Evolutionary conservation across 179 eudicot species (phyloP).

Genomic region (Carnegiea gigantea): DNA sequence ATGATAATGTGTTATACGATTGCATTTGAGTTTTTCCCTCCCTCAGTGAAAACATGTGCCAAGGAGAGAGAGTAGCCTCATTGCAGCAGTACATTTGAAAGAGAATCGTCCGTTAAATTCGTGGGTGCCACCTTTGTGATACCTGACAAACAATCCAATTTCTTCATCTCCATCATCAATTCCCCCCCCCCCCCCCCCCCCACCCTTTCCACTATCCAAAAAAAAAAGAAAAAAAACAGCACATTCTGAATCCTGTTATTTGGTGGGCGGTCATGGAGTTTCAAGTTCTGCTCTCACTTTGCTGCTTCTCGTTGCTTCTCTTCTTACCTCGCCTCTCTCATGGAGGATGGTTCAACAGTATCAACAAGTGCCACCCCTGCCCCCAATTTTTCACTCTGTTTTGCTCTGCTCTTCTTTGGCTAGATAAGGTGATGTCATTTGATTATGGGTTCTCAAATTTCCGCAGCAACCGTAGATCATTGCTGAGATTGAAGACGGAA

Average conservation of each 20-base stretch:
- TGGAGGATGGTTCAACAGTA: slow-evolving; percentile 32
- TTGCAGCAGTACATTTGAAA: not conserved
- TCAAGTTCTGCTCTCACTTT: slow-evolving; percentile 25
- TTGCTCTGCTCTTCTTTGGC: not conserved
- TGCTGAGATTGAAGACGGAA: slow-evolving; percentile 48
- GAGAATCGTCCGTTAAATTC: not conserved
- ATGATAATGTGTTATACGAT: too few relatives aligned
- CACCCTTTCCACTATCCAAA: too few relatives aligned
- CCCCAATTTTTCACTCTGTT: not conserved
- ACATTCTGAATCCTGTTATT: not conserved
- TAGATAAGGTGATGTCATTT: not conserved
- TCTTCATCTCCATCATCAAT: not conserved
- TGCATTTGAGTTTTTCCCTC: too few relatives aligned
- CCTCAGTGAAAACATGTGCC: not conserved
- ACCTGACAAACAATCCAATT: not conserved
- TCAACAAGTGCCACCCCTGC: slow-evolving; percentile 9
- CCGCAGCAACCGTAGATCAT: slow-evolving; percentile 37
- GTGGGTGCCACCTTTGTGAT: not conserved
- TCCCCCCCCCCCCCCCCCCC: not conserved
- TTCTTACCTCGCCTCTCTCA: slow-evolving; percentile 29
- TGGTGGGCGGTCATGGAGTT: slow-evolving; percentile 18
- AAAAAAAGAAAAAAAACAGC: too few relatives aligned
- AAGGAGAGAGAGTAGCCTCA: not conserved
- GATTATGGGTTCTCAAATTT: not conserved
- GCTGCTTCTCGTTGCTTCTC: slow-evolving; percentile 24